Percentiles rank a stretch among this genome's conserved stretches.
These are phyloP conservation scores for Leptoxyphium fumago DNA, from an alignment of 2,329 filamentous ascomycete species.

Conservation along the genomic window DNA sequence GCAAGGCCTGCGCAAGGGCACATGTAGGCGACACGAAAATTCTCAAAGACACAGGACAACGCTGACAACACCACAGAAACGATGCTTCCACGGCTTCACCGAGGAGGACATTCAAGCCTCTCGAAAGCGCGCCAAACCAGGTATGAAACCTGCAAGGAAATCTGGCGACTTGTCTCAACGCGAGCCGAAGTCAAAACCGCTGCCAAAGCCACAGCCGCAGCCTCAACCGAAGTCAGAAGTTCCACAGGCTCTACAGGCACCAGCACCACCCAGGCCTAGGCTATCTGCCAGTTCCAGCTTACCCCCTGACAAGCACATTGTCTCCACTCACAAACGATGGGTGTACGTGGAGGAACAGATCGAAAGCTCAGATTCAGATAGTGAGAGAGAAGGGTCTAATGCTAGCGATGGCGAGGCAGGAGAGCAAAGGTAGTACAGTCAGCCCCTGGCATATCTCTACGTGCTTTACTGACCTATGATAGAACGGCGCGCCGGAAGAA, in stretches of 20 bases:
- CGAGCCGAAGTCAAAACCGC: neutral
- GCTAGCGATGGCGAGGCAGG: neutral
- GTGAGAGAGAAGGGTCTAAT: neutral
- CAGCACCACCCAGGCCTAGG: neutral
- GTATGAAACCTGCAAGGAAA: too few species aligned
- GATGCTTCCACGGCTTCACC: neutral
- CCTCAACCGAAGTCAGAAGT: neutral
- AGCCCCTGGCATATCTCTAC: neutral
- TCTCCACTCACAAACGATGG: neutral
- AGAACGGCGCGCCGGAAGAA: neutral
- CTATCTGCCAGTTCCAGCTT: neutral
- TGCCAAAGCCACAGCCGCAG: neutral
- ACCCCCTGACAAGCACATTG: neutral
- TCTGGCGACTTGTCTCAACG: neutral
- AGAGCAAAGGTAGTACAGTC: neutral
- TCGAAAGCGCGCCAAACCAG: neutral
- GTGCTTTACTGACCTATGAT: neutral
- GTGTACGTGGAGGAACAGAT: neutral
- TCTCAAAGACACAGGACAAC: neutral
- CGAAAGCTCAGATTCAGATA: neutral
- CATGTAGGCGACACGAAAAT: neutral
- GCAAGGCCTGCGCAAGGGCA: neutral
- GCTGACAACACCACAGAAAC: neutral
- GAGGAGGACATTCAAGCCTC: neutral
- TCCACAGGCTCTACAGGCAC: neutral